Conservation (phyloP, 331 rosid species). For the Rosa hybrid region DNA sequence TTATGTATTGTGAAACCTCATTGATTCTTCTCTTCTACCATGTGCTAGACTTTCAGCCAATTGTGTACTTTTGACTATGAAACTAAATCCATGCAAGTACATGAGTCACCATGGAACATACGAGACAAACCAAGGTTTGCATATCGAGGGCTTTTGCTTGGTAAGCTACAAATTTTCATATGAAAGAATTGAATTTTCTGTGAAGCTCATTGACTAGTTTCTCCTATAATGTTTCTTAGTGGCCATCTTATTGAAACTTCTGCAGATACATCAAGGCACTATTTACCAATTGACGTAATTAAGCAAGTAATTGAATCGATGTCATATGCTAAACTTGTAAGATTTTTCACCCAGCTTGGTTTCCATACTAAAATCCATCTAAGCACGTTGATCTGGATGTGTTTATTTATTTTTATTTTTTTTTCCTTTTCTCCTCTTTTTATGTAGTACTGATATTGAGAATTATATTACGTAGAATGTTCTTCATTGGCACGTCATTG, state of each 20-base stretch:
- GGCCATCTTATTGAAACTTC: slow-evolving; percentile 24
- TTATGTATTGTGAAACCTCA: slow-evolving; percentile 1
- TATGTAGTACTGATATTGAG: slow-evolving; percentile 42
- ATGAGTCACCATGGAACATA: slow-evolving; percentile 85
- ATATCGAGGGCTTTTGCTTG: slow-evolving; percentile 86
- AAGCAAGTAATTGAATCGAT: slow-evolving; percentile 87
- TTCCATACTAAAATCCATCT: slow-evolving; percentile 5
- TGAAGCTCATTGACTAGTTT: slow-evolving; percentile 22
- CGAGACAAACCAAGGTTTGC: slow-evolving; percentile 82
- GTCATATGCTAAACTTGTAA: slow-evolving; percentile 96
- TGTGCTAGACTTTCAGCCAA: slow-evolving; percentile 93
- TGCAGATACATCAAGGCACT: slow-evolving; percentile 98
- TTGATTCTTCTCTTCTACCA: slow-evolving; percentile 25
- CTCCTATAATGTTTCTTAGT: slow-evolving; percentile 28
- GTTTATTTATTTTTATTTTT: neutral
- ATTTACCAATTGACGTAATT: slow-evolving; percentile 73
- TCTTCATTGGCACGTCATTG: slow-evolving; percentile 97
- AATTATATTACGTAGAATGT: slow-evolving; percentile 74
- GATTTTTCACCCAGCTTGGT: slow-evolving; percentile 24
- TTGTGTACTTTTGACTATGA: slow-evolving; percentile 78
- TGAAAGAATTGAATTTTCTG: slow-evolving; percentile 11
- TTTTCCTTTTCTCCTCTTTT: neutral
- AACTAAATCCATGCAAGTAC: slow-evolving; percentile 61
- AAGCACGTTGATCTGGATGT: slow-evolving; percentile 1
- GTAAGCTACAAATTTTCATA: slow-evolving; percentile 42